Evolutionary conservation across 345 rosid species (phyloP).

Genomic region (Sapria himalayana): DNA sequence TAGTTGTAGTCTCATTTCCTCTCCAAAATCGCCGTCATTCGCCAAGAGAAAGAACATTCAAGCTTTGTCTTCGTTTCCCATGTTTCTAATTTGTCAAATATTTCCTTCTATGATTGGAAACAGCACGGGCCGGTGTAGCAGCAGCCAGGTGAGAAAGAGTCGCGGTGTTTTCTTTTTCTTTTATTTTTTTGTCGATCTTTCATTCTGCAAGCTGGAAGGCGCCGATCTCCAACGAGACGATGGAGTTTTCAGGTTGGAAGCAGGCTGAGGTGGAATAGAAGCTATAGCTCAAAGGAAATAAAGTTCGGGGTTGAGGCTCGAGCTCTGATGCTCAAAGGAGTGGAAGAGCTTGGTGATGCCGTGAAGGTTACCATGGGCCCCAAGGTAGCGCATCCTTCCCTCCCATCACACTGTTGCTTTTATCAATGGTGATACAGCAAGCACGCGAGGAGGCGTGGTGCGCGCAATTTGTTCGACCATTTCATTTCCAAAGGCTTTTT

Average conservation of each 20-base stretch:
- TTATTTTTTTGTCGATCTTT: background rate
- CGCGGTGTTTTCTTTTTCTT: background rate
- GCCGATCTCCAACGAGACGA: too few relatives aligned
- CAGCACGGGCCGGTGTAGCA: constrained; percentile 37
- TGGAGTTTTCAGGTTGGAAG: constrained; percentile 45
- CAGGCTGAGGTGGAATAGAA: constrained; percentile 51
- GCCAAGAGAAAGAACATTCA: background rate
- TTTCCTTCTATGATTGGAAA: constrained; percentile 3
- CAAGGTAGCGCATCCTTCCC: constrained; percentile 28
- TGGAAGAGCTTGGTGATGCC: constrained; percentile 89
- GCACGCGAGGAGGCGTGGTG: too few relatives aligned
- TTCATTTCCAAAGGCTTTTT: background rate
- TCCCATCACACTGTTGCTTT: too few relatives aligned
- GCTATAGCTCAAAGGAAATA: constrained; percentile 84
- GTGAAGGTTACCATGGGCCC: constrained; percentile 97
- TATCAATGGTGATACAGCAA: too few relatives aligned
- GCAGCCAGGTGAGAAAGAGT: constrained; percentile 21
- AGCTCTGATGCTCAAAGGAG: constrained; percentile 79
- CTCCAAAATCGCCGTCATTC: constrained; percentile 2
- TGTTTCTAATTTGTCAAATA: background rate
- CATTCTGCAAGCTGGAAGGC: too few relatives aligned
- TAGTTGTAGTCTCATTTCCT: background rate
- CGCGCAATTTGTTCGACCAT: background rate
- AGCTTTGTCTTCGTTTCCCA: background rate
- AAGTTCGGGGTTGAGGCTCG: constrained; percentile 77